Base-by-base conservation (phyloP, 192 early-diverging fungal species). In the Kickxella alabastrina region DNA sequence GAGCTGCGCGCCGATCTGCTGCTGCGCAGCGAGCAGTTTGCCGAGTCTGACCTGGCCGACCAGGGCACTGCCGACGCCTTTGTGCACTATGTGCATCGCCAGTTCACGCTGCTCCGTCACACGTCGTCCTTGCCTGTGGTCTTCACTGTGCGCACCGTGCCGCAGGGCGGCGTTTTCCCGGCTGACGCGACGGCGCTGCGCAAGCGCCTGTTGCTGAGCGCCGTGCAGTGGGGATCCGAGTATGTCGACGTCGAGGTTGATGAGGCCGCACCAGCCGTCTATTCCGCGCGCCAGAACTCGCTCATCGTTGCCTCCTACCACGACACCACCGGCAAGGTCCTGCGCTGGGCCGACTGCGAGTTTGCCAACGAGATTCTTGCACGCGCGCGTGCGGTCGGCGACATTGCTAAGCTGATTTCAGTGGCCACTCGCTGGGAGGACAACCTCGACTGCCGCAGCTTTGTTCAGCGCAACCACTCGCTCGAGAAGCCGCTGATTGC, bases 321-420 rank as follows among this genome's bases (percentile, higher is more conserved):
- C 62, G 95, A 98, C 65, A 52, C 82, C 14, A 56, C 70, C 6
- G 85, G 86, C 36, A 65, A 42, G 14, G 35, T 21, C 25, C 59
- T 76, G 67, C 61, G 52, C 40, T 76, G 74, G 74, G 24, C 35
- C 2, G 52, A 55, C n/a, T 48, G 44, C 52, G 69, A 67, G 56
- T 71, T 70, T 57, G 54, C 63, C 40, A 15, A 14, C 10, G 75
- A 77, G 32, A 66, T 71, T 9, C 52, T 77, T 12, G 63, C 43
- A 6, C 63, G 64, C 7, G 86, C 84, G 8, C 59, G 78, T 8
- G 56, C 78, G 2, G 77, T 79, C 54, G 89, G 87, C 39, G 91
- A 99, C 59, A 85, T 96, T 45, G 82, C 91, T 69, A 99, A 99
- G 77, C 74, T 99, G 38, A 90, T 99, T 44, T 92, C 95, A 15